Conservation (phyloP, 2,329 filamentous ascomycete species). For the Colletotrichum sp. region DNA sequence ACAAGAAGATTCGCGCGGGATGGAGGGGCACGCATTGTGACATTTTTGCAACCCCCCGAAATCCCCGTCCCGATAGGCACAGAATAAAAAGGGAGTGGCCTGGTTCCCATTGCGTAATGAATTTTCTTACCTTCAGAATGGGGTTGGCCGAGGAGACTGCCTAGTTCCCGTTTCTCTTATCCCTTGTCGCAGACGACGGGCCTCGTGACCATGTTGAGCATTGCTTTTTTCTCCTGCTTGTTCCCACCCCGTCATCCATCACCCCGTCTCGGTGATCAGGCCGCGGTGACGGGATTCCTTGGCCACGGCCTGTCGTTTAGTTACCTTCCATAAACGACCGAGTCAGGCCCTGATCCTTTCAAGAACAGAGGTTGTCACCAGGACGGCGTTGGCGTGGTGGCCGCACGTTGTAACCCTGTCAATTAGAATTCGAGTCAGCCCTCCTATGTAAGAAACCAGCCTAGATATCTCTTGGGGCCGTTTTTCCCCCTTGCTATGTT, state of each 20-base stretch:
- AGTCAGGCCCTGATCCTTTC: not conserved
- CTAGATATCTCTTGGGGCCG: not conserved
- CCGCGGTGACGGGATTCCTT: not conserved
- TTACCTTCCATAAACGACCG: not conserved
- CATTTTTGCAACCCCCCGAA: not conserved
- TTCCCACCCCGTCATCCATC: not conserved
- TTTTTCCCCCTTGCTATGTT: not conserved
- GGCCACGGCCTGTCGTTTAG: not conserved
- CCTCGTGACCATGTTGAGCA: conserved; percentile 2
- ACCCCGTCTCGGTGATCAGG: not conserved
- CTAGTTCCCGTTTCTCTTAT: not conserved
- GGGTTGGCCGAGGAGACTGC: not conserved
- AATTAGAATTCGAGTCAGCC: not conserved
- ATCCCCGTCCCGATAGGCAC: not conserved
- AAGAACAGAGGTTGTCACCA: not conserved
- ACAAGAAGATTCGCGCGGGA: not conserved
- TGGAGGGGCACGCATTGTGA: not conserved
- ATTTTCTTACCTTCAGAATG: not conserved
- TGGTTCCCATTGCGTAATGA: not conserved
- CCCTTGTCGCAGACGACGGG: conserved; percentile 3
- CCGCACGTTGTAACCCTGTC: not conserved
- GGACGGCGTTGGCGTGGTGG: not conserved
- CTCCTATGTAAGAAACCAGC: not conserved
- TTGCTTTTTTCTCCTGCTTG: not conserved
- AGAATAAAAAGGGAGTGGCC: not conserved